Evolutionary conservation across 148 eudicot species (phyloP).

Genomic region (Cornus controversa): DNA sequence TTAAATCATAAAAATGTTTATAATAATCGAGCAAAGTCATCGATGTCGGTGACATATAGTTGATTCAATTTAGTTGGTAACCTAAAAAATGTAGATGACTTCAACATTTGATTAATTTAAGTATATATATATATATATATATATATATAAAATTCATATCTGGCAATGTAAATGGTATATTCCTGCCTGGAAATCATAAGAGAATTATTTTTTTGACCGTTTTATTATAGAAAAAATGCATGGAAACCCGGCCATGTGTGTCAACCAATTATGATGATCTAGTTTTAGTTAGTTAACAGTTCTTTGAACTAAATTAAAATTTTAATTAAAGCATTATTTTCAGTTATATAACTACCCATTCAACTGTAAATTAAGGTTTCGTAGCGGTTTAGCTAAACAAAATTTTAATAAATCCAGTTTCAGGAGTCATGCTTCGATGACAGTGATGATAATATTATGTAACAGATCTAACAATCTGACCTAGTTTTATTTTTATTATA

Average conservation of each 20-base stretch:
- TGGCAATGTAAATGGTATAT: background rate
- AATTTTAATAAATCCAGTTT: too few species aligned
- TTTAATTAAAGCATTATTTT: background rate
- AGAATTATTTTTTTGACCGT: background rate
- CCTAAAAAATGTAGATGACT: slow-evolving; percentile 5
- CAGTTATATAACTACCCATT: background rate
- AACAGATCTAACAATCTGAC: too few species aligned
- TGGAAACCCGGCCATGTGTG: background rate
- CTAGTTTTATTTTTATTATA: too few species aligned
- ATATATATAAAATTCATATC: background rate
- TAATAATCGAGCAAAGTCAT: background rate
- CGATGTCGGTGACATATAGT: background rate
- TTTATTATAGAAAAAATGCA: background rate
- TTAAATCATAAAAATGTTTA: background rate
- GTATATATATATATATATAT: too few species aligned
- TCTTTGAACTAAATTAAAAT: background rate
- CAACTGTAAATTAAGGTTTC: background rate
- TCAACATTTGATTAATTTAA: background rate
- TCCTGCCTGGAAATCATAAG: slow-evolving; percentile 6
- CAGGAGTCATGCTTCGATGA: background rate
- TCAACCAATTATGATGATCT: background rate
- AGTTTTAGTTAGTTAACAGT: background rate
- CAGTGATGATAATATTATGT: background rate
- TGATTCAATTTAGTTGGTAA: background rate
- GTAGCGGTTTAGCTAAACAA: background rate